Percentiles rank a stretch among this genome's conserved stretches.
Conservation (phyloP, 2,329 filamentous ascomycete genomes). For the Ophiostoma populinum region DNA sequence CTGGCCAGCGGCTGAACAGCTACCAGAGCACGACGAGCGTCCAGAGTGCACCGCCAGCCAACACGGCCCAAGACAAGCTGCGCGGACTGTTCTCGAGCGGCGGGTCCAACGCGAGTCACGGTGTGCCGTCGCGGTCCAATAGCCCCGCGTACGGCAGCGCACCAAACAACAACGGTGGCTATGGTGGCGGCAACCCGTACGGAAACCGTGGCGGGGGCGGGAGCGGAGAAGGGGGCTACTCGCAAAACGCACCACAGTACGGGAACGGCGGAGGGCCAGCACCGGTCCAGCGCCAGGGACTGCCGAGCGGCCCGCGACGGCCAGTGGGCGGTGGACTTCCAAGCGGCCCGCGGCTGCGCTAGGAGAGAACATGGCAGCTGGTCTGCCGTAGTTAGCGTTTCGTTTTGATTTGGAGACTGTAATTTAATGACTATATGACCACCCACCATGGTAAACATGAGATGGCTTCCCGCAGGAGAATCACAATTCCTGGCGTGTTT, state of each 20-base stretch:
- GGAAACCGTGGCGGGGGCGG: constrained; percentile 18
- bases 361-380: constrained; percentile 5
- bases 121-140: constrained; percentile 28
- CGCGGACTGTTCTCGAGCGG: constrained; percentile 64
- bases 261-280: too few relatives aligned
- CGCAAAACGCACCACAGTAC: too few relatives aligned
- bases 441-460: too few relatives aligned
- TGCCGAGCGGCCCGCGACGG: constrained; percentile 19
- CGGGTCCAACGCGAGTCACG: constrained; percentile 14
- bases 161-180: constrained; percentile 12
- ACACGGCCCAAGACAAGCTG: constrained; percentile 63
- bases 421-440: too few relatives aligned
- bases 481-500: too few relatives aligned
- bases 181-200: constrained; percentile 20
- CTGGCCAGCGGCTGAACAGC: constrained; percentile 57
- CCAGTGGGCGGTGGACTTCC: constrained; percentile 21
- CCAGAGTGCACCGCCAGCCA: constrained; percentile 22
- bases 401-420: too few relatives aligned
- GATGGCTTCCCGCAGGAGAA: too few relatives aligned
- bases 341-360: constrained; percentile 24
- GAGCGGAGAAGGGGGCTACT: constrained; percentile 15
- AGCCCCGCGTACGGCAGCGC: constrained; percentile 14
- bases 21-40: constrained; percentile 38
- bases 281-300: too few relatives aligned
- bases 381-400: background rate